Evolutionary conservation across 2,329 filamentous ascomycete species (phyloP), one percentile per base, ranked within the genome.

Genomic region (Leptographium galeiforme): DNA sequence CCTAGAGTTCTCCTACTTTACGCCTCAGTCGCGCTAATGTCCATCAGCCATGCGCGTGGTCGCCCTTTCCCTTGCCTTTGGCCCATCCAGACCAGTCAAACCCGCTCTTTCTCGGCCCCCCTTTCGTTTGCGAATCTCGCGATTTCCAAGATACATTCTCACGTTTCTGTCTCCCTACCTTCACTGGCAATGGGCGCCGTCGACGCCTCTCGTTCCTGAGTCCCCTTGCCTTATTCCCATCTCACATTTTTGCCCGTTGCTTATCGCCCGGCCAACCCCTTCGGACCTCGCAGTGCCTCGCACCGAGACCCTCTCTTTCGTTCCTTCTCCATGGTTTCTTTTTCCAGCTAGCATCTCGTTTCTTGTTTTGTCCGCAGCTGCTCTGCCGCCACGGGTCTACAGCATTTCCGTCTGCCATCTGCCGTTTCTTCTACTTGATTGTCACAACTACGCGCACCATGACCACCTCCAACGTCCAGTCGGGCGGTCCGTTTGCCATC

Each of bases 401-500:
- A 38, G 19, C 18, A 2, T 45, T 19, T 40, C 14, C 41, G 4
- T 30, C 43, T 32, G 8, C 19, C 10, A 14, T 38, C 36, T 39
- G 32, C 7, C 18, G 25, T 12, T 40, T 36, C n/a, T 41, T 40
- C 40, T 46, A 4, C 41, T 25, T 44, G 11, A 44, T 19, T 2
- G 10, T 13, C 13, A 33, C 30, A 25, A 32, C 43, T 45, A 33
- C 43, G 25, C 16, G 25, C 49, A 39, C 50, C 13, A 64, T 63
- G 62, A 50, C 56, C 50, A 39, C 52, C 39, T 48, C 60, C 39
- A 51, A 59, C 4, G 50, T 55, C 34, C 55, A 59, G 39, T 56
- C 36, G 25, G 34, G 53, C 16, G 57, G 58, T 57, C 34, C 60
- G 8, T 63, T 67, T 46, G 61, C 61, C 58, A 53, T 69, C 46